These are phyloP conservation scores for Endocarpon pusillum DNA, from an alignment of 495 filamentous ascomycete genomes.

Conservation along the genomic window DNA sequence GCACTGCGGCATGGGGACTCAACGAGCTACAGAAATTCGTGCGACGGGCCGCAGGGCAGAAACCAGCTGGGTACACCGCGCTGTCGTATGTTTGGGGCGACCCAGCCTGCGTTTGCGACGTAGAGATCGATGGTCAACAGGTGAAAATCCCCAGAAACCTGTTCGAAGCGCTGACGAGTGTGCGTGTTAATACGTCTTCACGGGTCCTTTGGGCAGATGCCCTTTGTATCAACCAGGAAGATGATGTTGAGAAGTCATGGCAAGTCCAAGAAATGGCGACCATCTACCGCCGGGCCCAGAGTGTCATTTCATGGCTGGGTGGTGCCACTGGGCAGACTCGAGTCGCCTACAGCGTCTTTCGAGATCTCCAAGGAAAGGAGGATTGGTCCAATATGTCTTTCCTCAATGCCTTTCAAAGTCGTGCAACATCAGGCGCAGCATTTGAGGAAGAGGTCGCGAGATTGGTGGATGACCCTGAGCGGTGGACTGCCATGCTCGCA, in stretches of 20 bases:
- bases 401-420: background rate
- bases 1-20: background rate
- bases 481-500: background rate
- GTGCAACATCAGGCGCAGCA: background rate
- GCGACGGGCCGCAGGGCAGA: background rate
- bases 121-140: slow-evolving; percentile 2
- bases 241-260: slow-evolving; percentile 4
- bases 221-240: slow-evolving; percentile 7
- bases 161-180: slow-evolving; percentile 5
- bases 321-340: background rate
- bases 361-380: background rate
- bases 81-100: slow-evolving; percentile 8
- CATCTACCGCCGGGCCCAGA: slow-evolving; percentile 2
- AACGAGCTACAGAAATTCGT: background rate
- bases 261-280: slow-evolving; percentile 6
- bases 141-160: slow-evolving; percentile 2
- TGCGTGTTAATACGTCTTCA: slow-evolving; percentile 2
- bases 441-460: background rate
- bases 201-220: slow-evolving; percentile 6
- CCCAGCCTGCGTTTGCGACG: background rate
- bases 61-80: slow-evolving; percentile 2
- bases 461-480: background rate
- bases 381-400: background rate
- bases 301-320: background rate
- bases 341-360: background rate